phyloP scores from a whole-genome alignment of 2,329 filamentous ascomycete genomes.

The Ophiostoma sp. region DNA sequence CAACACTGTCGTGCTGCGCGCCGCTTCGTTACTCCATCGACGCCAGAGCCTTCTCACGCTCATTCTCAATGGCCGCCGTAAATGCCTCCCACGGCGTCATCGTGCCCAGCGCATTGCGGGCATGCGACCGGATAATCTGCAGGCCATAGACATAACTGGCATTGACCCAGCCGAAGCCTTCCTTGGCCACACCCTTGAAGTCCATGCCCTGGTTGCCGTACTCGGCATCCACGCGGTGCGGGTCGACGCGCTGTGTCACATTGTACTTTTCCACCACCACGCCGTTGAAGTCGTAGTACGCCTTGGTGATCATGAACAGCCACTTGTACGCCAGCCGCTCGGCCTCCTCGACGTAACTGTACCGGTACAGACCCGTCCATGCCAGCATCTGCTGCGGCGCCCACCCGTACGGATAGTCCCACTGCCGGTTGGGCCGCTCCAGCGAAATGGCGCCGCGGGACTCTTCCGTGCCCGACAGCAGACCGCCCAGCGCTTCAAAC shows the following conservation, averaged over 20 bases:
- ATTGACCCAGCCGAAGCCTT: slow-evolving; percentile 99
- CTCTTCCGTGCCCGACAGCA: slow-evolving; percentile 85
- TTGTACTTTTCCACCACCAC: slow-evolving; percentile 99
- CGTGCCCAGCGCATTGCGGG: slow-evolving; percentile 83
- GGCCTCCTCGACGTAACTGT: slow-evolving; percentile 87
- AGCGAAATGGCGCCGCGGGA: slow-evolving; percentile 79
- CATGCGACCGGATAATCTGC: slow-evolving; percentile 83
- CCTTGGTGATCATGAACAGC: slow-evolving; percentile 98
- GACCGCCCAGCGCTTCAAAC: slow-evolving; percentile 83
- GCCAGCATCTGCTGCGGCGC: slow-evolving; percentile 98
- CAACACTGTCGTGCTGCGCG: too few relatives aligned
- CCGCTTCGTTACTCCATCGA: slow-evolving; percentile 43
- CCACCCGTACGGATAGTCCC: slow-evolving; percentile 99
- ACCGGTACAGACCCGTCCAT: slow-evolving; percentile 89
- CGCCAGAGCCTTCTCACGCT: slow-evolving; percentile 55
- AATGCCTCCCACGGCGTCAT: slow-evolving; percentile 86
- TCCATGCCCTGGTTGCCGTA: slow-evolving; percentile 96
- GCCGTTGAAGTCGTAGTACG: slow-evolving; percentile 97
- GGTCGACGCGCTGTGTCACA: slow-evolving; percentile 84
- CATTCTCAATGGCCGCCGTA: slow-evolving; percentile 63
- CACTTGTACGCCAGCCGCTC: slow-evolving; percentile 92
- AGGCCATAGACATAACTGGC: slow-evolving; percentile 95
- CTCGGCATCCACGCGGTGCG: slow-evolving; percentile 92
- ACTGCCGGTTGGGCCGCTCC: slow-evolving; percentile 89
- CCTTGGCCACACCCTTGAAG: slow-evolving; percentile 92